Percentiles rank a stretch among this genome's conserved stretches.
These are phyloP conservation scores for Ceratorhiza oryzae-sativae DNA, from an alignment of 1,284 basidiomycete species.

Conservation along the genomic window DNA sequence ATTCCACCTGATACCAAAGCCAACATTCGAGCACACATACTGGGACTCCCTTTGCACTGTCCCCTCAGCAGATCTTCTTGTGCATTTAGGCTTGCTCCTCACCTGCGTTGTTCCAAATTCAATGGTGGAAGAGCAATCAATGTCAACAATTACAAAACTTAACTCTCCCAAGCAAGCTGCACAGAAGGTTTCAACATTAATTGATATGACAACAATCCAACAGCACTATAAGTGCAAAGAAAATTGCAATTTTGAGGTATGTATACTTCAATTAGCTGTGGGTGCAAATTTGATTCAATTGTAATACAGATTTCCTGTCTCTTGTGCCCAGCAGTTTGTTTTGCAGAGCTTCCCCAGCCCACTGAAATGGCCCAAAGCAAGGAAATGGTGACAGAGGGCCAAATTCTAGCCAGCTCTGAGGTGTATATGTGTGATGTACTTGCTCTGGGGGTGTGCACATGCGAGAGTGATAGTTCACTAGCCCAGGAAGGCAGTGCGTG, in stretches of 20 bases:
- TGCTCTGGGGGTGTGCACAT: not conserved
- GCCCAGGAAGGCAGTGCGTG: not conserved
- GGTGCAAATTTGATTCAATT: not conserved
- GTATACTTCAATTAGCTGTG: too few relatives aligned
- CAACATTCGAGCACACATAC: not conserved
- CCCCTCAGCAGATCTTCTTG: conserved; percentile 17
- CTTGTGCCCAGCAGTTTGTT: conserved; percentile 1
- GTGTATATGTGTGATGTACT: not conserved
- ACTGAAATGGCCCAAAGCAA: not conserved
- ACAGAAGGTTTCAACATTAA: conserved; percentile 26
- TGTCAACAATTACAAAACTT: conserved; percentile 21
- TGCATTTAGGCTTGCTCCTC: not conserved
- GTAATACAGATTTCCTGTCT: not conserved
- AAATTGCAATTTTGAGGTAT: not conserved
- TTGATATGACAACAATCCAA: conserved; percentile 20
- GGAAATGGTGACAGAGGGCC: too few relatives aligned
- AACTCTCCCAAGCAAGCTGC: conserved; percentile 18
- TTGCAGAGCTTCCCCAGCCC: conserved; percentile 5
- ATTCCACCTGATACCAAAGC: not conserved
- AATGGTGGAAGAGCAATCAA: conserved; percentile 17
- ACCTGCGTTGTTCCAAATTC: conserved; percentile 27
- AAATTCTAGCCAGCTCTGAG: not conserved
- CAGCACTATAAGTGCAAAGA: conserved; percentile 29
- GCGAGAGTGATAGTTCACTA: not conserved
- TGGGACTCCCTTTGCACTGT: not conserved